These are phyloP conservation scores for Lithohypha guttulata DNA, from an alignment of 2,329 filamentous ascomycete species.

Conservation along the genomic window DNA sequence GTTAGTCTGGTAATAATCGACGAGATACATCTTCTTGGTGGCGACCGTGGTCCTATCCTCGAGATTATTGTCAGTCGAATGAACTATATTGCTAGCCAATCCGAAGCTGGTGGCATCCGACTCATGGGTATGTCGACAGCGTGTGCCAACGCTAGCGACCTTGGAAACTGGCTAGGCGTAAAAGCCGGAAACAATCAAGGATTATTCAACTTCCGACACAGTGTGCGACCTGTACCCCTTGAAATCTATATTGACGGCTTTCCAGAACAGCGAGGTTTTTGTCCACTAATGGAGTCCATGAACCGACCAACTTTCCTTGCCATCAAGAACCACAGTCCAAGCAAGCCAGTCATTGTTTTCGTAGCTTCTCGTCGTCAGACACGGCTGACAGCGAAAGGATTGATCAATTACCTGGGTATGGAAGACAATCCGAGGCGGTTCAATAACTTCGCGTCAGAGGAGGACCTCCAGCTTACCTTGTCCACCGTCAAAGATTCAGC, in stretches of 20 bases:
- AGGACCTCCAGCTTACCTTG: slow-evolving; percentile 83
- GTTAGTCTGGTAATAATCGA: slow-evolving; percentile 97
- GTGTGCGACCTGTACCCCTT: slow-evolving; percentile 86
- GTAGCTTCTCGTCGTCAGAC: slow-evolving; percentile 93
- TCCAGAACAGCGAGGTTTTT: slow-evolving; percentile 88
- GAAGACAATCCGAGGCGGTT: slow-evolving; percentile 94
- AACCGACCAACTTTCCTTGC: slow-evolving; percentile 93
- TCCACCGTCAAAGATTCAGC: slow-evolving; percentile 85
- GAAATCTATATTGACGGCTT: slow-evolving; percentile 98
- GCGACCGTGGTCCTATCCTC: slow-evolving; percentile 90
- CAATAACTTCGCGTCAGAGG: slow-evolving; percentile 75
- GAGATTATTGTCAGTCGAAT: slow-evolving; percentile 90
- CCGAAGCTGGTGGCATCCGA: slow-evolving; percentile 79
- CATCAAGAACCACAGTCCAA: slow-evolving; percentile 90
- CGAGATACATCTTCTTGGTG: slow-evolving; percentile 93
- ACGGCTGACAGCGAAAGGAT: slow-evolving; percentile 82
- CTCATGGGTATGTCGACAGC: slow-evolving; percentile 98
- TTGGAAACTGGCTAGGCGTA: slow-evolving; percentile 94
- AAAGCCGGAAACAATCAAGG: slow-evolving; percentile 56
- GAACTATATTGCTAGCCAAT: slow-evolving; percentile 97
- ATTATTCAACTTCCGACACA: slow-evolving; percentile 94
- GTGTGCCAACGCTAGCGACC: slow-evolving; percentile 86
- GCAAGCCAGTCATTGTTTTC: slow-evolving; percentile 96
- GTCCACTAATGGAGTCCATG: slow-evolving; percentile 97
- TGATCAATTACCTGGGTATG: slow-evolving; percentile 97